Percentiles rank a stretch among this genome's conserved stretches.
Evolutionary conservation across 1,284 basidiomycete species (phyloP).

Genomic region (Ceraceosorus bombacis): DNA sequence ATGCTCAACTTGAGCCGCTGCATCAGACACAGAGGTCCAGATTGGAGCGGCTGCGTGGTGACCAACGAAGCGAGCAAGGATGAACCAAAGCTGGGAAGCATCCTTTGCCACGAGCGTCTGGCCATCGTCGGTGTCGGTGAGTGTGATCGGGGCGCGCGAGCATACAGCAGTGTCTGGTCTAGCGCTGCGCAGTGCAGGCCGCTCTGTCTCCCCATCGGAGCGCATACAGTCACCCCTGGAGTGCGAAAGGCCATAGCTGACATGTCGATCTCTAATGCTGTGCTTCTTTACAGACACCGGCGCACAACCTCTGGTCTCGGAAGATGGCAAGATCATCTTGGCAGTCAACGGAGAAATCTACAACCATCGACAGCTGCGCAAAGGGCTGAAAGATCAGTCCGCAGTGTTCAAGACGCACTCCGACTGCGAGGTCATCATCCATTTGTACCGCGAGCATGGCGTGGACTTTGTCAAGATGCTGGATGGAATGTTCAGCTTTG

Average conservation of each 20-base stretch:
- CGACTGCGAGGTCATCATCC: constrained; percentile 93
- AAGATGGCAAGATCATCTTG: constrained; percentile 76
- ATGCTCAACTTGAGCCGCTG: constrained; percentile 46
- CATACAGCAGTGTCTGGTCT: not conserved
- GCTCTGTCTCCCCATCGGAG: not conserved
- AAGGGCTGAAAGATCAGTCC: constrained; percentile 56
- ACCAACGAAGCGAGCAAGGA: constrained; percentile 18
- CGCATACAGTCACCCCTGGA: not conserved
- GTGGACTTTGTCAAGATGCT: constrained; percentile 54
- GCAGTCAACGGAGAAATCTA: constrained; percentile 99
- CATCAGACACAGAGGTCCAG: constrained; percentile 48
- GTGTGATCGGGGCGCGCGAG: constrained; percentile 46
- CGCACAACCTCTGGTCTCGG: constrained; percentile 85
- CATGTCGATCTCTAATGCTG: not conserved
- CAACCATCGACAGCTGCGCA: constrained; percentile 82
- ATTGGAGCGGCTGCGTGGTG: constrained; percentile 48
- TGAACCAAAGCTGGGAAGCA: constrained; percentile 31
- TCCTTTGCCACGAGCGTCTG: constrained; percentile 55
- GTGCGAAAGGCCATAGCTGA: not conserved
- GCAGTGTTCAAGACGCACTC: constrained; percentile 93
- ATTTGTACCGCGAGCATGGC: constrained; percentile 49
- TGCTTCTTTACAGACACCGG: constrained; percentile 66
- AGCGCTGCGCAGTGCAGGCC: too few species aligned
- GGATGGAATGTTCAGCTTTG: constrained; percentile 99
- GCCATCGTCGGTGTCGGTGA: constrained; percentile 96